These are phyloP conservation scores for Colletotrichum plurivorum DNA, from an alignment of 2,329 filamentous ascomycete species.

Conservation along the genomic window DNA sequence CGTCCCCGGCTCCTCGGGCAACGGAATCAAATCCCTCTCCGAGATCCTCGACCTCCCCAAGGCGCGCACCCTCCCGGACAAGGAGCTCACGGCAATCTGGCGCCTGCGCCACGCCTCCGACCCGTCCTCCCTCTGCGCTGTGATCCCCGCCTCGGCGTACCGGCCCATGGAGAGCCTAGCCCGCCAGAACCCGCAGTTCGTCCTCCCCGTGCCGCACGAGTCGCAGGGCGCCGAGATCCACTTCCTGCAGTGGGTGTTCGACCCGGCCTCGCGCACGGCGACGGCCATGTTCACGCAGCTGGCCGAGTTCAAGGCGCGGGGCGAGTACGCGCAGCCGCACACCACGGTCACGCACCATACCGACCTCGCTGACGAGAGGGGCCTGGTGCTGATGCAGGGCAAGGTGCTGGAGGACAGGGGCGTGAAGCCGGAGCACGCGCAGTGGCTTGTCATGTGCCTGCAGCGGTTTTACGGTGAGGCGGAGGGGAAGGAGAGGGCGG, in stretches of 20 bases:
- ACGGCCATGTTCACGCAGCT: constrained; percentile 95
- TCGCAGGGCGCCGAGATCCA: constrained; percentile 88
- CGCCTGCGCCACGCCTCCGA: constrained; percentile 85
- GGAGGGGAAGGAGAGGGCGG: constrained; percentile 68
- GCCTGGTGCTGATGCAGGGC: constrained; percentile 89
- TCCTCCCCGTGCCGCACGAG: constrained; percentile 84
- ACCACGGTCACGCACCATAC: constrained; percentile 94
- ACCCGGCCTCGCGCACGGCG: constrained; percentile 72
- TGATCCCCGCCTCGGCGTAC: constrained; percentile 83
- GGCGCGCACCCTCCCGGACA: constrained; percentile 77
- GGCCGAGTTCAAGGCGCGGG: constrained; percentile 91
- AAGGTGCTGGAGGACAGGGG: constrained; percentile 84
- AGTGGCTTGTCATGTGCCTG: constrained; percentile 91
- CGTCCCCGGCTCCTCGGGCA: constrained; percentile 45
- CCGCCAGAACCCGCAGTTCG: constrained; percentile 85
- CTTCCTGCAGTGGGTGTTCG: constrained; percentile 97
- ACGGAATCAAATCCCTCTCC: constrained; percentile 61
- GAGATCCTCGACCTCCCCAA: constrained; percentile 84
- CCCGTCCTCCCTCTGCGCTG: constrained; percentile 84
- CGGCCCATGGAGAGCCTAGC: constrained; percentile 79
- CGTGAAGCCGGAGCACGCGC: constrained; percentile 84
- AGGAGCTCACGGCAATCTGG: constrained; percentile 92
- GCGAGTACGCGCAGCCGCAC: constrained; percentile 91
- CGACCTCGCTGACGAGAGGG: constrained; percentile 81
- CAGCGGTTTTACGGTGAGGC: constrained; percentile 91